Conservation (phyloP, 2,329 filamentous ascomycete species). For the Sporothrix pseudoabietina region DNA sequence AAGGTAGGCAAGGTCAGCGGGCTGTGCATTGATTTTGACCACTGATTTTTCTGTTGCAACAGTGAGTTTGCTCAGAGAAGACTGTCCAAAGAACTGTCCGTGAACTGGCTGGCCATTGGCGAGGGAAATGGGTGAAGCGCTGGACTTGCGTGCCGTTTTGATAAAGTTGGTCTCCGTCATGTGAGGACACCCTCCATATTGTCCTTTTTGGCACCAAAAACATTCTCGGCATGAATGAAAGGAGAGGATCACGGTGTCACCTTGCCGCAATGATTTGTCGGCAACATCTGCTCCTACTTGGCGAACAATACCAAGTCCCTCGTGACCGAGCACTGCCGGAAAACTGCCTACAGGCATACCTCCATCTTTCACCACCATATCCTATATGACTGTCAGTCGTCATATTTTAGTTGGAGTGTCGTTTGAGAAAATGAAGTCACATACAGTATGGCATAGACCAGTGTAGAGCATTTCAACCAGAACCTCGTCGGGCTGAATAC, state of each 20-base stretch:
- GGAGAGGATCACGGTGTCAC: slow-evolving; percentile 3
- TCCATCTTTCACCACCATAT: slow-evolving; percentile 3
- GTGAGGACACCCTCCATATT: not conserved
- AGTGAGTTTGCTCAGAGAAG: not conserved
- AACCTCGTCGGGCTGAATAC: not conserved
- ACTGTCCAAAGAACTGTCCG: not conserved
- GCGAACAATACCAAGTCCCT: not conserved
- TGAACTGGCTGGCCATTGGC: not conserved
- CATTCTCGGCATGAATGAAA: not conserved
- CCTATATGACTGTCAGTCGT: not conserved
- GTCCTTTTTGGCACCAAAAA: not conserved
- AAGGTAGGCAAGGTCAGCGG: not conserved
- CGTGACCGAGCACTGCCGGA: slow-evolving; percentile 12
- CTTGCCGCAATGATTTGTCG: not conserved
- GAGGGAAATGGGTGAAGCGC: not conserved
- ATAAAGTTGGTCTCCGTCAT: slow-evolving; percentile 14
- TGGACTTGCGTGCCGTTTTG: not conserved
- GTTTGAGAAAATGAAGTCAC: not conserved
- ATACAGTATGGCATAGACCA: slow-evolving; percentile 3
- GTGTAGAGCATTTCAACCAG: slow-evolving; percentile 19
- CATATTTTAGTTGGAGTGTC: not conserved
- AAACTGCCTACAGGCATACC: slow-evolving; percentile 13
- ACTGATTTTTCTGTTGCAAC: not conserved
- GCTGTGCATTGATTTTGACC: not conserved
- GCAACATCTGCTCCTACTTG: not conserved